Evolutionary conservation across 1,284 basidiomycete genomes (phyloP), one percentile per base, ranked within the genome.

Genomic region (Baeospora myosura): DNA sequence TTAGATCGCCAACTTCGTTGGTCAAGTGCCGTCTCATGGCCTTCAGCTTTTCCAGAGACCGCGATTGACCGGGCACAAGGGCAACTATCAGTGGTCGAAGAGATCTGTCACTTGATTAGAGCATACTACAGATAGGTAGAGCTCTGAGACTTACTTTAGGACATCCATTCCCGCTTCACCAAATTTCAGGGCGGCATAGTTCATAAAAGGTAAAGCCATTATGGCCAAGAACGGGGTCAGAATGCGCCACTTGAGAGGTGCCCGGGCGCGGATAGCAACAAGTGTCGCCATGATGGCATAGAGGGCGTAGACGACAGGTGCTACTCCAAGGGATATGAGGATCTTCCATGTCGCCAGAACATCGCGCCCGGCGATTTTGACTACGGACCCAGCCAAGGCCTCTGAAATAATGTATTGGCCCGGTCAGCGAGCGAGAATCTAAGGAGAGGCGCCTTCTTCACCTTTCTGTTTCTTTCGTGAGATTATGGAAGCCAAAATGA

Each of bases 151-250:
- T 51, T 49, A 96, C 91, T 98, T 99, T 50, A 96, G 75, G 25
- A 99, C 93, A 58, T 99, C 96, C 79, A 98, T 87, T 26, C 96
- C 96, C 14, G 95, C 96, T 63, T 99, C 96, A 35, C 95, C 95
- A 58, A 98, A 98, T 64, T 98, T 98, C 49, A 99, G 76, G 7
- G 95, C 90, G 5, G 92, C 92, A 59, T 89, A 93, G 39, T 89
- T 94, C 67, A 98, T 87, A 56, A 86, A 78, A 5, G 96, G 96
- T 29, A 98, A 65, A 1, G 80, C 71, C 14, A 76, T 66, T 47
- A 92, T 72, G 43, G 92, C 79, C 28, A 90, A 63, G 50, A 95
- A 71, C 0, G 96, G 95, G 5, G 90, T 88, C 64, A 76, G 80
- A 32, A 91, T 64, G 47, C 74, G 75, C 71, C 83, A 88, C 46